Conservation (phyloP, 2,329 filamentous ascomycete genomes). For the Dichotomopilus funicola region DNA sequence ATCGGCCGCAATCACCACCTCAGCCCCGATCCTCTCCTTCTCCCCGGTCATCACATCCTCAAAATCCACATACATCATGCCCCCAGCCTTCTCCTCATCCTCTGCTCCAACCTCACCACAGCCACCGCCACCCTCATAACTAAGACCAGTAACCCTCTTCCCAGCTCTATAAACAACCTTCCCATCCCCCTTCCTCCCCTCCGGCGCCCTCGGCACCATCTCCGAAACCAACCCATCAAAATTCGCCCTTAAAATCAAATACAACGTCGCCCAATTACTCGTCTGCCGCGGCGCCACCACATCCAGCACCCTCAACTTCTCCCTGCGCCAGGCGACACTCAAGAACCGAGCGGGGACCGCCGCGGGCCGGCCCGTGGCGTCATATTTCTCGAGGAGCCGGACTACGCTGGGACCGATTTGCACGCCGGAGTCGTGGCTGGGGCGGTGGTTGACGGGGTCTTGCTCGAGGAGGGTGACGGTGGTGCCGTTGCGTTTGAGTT, state of each 20-base stretch:
- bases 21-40: conserved; percentile 26
- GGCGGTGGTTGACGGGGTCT: conserved; percentile 29
- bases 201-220: conserved; percentile 21
- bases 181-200: conserved; percentile 17
- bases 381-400: conserved; percentile 31
- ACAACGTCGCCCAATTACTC: conserved; percentile 37
- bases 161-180: conserved; percentile 21
- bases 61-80: conserved; percentile 22
- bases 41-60: conserved; percentile 23
- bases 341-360: conserved; percentile 10
- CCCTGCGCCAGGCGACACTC: conserved; percentile 15
- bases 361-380: conserved; percentile 24
- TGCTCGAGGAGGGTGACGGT: conserved; percentile 35
- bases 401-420: conserved; percentile 30
- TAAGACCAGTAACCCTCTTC: conserved; percentile 19
- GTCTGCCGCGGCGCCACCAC: conserved; percentile 25
- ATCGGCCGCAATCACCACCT: conserved; percentile 29
- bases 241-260: conserved; percentile 34
- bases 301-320: conserved; percentile 12
- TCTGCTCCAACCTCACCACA: no score
- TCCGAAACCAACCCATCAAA: conserved; percentile 31
- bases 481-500: conserved; percentile 31
- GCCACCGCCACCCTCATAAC: background rate
- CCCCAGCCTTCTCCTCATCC: background rate
- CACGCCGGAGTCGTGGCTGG: conserved; percentile 36